Percentiles rank a stretch among this genome's conserved stretches.
Evolutionary conservation across 139 green algal species (phyloP).

Genomic region (Monoraphidium neglectum): DNA sequence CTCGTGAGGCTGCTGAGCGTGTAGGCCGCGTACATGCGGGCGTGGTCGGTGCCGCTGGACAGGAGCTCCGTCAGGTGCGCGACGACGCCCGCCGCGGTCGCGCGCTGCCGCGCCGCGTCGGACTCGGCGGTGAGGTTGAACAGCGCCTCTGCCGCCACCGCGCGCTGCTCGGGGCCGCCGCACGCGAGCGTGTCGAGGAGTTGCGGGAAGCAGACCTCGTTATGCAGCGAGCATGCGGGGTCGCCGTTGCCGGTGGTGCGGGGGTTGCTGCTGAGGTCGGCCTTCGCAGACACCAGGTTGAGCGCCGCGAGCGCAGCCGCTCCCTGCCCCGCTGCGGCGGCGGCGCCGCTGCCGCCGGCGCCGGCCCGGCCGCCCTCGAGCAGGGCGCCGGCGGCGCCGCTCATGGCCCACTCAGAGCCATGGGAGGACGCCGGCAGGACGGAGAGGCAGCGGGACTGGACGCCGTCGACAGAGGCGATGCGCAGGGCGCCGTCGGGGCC

Average conservation of each 20-base stretch:
- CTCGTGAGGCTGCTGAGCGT: conserved; percentile 53
- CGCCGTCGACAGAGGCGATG: too few species aligned
- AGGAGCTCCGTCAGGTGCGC: conserved; percentile 42
- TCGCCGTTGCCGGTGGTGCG: conserved; percentile 8
- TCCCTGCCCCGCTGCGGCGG: neutral
- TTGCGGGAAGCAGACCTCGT: conserved; percentile 23
- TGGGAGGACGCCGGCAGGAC: too few species aligned
- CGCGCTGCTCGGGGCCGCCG: conserved; percentile 26
- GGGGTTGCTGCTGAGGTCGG: conserved; percentile 23
- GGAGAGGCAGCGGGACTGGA: too few species aligned
- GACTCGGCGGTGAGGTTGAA: conserved; percentile 43
- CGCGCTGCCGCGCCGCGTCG: conserved; percentile 13
- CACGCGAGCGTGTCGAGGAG: conserved; percentile 19
- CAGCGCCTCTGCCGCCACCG: conserved; percentile 36
- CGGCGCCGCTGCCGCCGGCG: neutral
- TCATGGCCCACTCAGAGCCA: too few species aligned
- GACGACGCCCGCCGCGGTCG: conserved; percentile 30
- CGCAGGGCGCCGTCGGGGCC: too few species aligned
- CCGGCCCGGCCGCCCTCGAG: too few species aligned
- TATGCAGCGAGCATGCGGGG: conserved; percentile 9
- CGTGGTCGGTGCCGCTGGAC: conserved; percentile 33
- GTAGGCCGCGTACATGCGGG: conserved; percentile 58
- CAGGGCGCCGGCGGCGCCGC: too few species aligned
- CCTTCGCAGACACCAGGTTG: conserved; percentile 8
- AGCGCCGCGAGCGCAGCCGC: neutral